Evolutionary conservation across 352 stramenopile species (phyloP).

Genomic region (Phytopythium litorale): DNA sequence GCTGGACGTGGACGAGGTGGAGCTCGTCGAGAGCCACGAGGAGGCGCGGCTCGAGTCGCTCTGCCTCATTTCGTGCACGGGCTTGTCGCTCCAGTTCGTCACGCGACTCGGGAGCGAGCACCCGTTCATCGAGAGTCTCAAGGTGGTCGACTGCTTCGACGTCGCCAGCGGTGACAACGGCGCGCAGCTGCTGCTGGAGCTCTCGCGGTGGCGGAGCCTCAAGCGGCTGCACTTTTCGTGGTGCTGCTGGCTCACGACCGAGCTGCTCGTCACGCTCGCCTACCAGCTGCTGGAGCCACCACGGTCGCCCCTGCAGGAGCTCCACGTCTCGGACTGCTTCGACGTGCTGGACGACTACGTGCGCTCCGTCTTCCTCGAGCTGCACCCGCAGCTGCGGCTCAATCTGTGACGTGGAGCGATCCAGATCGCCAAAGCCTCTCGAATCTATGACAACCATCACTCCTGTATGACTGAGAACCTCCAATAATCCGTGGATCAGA

Average conservation of each 20-base stretch:
- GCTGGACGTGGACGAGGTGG: slow-evolving; percentile 62
- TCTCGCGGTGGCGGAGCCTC: slow-evolving; percentile 48
- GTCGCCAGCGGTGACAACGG: slow-evolving; percentile 32
- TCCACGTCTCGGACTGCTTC: slow-evolving; percentile 68
- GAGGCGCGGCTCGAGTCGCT: slow-evolving; percentile 49
- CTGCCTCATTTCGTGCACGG: slow-evolving; percentile 66
- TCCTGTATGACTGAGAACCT: too few relatives aligned
- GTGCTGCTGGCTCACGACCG: slow-evolving; percentile 79
- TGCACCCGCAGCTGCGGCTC: slow-evolving; percentile 28
- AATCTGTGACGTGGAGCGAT: background rate
- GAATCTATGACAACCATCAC: too few relatives aligned
- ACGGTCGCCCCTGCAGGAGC: slow-evolving; percentile 32
- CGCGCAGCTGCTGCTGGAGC: slow-evolving; percentile 38
- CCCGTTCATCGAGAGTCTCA: slow-evolving; percentile 49
- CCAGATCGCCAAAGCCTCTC: too few relatives aligned
- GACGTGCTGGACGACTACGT: slow-evolving; percentile 78
- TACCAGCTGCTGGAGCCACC: slow-evolving; percentile 65
- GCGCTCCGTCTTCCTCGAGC: slow-evolving; percentile 52
- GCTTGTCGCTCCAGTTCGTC: slow-evolving; percentile 49
- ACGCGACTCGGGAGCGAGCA: slow-evolving; percentile 34
- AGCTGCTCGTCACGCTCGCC: slow-evolving; percentile 65
- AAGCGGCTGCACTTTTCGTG: slow-evolving; percentile 73
- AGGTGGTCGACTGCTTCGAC: slow-evolving; percentile 75
- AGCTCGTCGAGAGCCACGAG: slow-evolving; percentile 57
- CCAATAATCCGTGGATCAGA: too few relatives aligned